These are phyloP conservation scores for Tetradesmus lagerheimii DNA, from an alignment of 139 green algal genomes.

Conservation along the genomic window DNA sequence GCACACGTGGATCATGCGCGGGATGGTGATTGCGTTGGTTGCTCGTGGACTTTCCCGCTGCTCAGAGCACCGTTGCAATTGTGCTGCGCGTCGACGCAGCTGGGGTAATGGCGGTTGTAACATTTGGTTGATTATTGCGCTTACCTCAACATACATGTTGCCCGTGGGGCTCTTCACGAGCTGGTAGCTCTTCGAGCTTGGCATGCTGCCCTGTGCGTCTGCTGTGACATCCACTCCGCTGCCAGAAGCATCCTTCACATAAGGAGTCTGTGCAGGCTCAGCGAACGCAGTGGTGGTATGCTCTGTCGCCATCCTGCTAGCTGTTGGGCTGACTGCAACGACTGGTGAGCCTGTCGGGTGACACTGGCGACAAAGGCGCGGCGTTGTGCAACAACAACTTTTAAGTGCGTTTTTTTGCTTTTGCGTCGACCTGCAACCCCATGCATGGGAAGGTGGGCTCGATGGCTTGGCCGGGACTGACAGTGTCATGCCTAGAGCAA, in stretches of 20 bases:
- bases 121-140: background rate
- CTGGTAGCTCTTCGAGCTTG: constrained; percentile 27
- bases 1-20: background rate
- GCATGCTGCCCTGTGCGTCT: background rate
- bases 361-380: background rate
- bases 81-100: background rate
- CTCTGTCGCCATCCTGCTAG: background rate
- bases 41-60: background rate
- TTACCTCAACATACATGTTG: constrained; percentile 36
- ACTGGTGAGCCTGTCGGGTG: background rate
- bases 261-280: background rate
- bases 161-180: constrained; percentile 30
- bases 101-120: background rate
- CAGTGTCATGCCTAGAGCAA: background rate
- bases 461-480: background rate
- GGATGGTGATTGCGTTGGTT: no score
- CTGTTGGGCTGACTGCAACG: constrained; percentile 12
- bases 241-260: background rate
- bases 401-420: background rate
- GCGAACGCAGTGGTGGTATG: background rate
- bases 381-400: background rate
- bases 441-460: background rate
- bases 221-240: background rate
- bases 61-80: background rate
- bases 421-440: background rate